Evolutionary conservation across 345 rosid genomes (phyloP).

Genomic region (Eutrema japonicum): DNA sequence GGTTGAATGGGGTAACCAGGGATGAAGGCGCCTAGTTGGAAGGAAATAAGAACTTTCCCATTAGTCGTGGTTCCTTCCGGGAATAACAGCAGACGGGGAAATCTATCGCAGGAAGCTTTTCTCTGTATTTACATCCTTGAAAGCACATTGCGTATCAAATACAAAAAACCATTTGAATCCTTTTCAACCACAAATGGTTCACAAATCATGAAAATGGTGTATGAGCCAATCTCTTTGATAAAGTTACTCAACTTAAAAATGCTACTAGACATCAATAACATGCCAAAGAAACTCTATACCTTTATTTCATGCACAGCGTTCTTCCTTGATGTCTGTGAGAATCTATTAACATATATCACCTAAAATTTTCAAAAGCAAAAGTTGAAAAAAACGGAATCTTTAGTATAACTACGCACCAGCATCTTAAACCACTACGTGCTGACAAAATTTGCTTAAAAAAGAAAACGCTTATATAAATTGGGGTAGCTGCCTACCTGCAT

Average conservation of each 20-base stretch:
- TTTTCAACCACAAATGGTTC: conserved; percentile 20
- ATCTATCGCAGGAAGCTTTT: conserved; percentile 82
- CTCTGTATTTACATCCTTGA: conserved; percentile 98
- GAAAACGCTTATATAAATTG: neutral
- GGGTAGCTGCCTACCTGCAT: conserved; percentile 69
- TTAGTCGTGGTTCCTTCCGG: conserved; percentile 99
- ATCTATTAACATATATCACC: conserved; percentile 98
- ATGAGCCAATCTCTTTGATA: conserved; percentile 14
- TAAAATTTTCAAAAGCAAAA: conserved; percentile 37
- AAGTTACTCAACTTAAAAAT: neutral
- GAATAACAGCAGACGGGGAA: conserved; percentile 85
- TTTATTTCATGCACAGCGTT: conserved; percentile 86
- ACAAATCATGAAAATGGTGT: conserved; percentile 21
- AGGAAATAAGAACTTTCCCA: conserved; percentile 80
- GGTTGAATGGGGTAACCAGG: conserved; percentile 90
- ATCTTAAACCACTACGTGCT: neutral
- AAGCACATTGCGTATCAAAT: conserved; percentile 96
- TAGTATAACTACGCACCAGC: neutral
- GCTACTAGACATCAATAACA: conserved; percentile 20
- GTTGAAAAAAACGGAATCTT: neutral
- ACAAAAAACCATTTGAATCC: conserved; percentile 55
- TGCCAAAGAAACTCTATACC: conserved; percentile 66
- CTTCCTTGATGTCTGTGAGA: conserved; percentile 84
- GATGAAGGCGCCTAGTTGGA: conserved; percentile 97
- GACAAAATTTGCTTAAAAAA: too few relatives aligned